phyloP scores from a whole-genome alignment of 305 asterid genomes.

The Salvia sclarea region DNA sequence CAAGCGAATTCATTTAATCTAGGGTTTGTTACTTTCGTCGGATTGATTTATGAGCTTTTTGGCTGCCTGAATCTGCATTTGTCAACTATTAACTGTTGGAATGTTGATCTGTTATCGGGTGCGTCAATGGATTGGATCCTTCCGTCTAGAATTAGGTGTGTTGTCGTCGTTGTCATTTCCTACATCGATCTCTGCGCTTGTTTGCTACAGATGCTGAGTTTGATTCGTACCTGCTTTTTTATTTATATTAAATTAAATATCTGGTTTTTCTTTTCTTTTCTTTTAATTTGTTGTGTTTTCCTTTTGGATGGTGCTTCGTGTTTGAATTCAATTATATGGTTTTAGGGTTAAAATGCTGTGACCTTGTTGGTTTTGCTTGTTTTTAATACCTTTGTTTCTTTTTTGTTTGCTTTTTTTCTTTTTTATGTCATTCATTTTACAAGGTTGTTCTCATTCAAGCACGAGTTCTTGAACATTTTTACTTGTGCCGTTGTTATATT shows the following conservation, averaged over 20 bases:
- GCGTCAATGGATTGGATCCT: slow-evolving; percentile 7
- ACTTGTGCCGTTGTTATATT: background rate
- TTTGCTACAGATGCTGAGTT: background rate
- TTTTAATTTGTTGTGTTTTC: background rate
- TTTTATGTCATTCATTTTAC: background rate
- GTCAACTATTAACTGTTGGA: background rate
- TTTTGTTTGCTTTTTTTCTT: no score
- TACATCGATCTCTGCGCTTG: background rate
- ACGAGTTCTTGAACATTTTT: background rate
- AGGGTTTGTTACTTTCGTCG: slow-evolving; percentile 21
- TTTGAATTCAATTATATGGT: background rate
- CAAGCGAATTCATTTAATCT: background rate
- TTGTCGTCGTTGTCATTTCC: background rate
- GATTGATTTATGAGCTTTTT: background rate
- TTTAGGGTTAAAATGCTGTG: background rate
- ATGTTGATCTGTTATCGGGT: background rate
- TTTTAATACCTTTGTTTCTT: background rate
- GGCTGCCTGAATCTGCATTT: slow-evolving; percentile 15
- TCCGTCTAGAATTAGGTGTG: background rate
- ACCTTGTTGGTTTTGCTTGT: background rate
- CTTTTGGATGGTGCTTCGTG: background rate
- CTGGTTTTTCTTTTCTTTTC: background rate
- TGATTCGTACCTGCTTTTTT: background rate
- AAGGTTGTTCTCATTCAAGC: background rate
- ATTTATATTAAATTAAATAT: background rate